These are phyloP conservation scores for Stagonosporopsis chrysanthemi DNA, from an alignment of 2,329 filamentous ascomycete species.

Conservation along the genomic window DNA sequence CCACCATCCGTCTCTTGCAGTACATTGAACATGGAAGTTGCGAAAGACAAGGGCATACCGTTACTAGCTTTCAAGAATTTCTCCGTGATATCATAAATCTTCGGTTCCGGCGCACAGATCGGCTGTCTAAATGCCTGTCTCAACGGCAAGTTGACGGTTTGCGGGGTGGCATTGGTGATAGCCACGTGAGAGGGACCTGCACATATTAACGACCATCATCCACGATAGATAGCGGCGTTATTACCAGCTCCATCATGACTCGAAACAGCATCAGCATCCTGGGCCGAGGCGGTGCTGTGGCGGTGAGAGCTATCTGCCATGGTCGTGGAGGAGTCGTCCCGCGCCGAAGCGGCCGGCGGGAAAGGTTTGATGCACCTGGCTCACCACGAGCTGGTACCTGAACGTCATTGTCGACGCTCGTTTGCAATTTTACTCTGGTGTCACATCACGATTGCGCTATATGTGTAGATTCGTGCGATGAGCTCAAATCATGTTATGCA, in stretches of 20 bases:
- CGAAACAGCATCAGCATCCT: slow-evolving; percentile 14
- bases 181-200: slow-evolving; percentile 24
- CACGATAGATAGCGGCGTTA: background rate
- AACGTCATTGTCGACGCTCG: slow-evolving; percentile 2
- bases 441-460: slow-evolving; percentile 17
- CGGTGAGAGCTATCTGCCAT: slow-evolving; percentile 42
- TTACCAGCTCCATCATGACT: slow-evolving; percentile 29
- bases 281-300: slow-evolving; percentile 34
- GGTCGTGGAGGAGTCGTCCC: slow-evolving; percentile 44
- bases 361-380: slow-evolving; percentile 28
- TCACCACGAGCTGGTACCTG: slow-evolving; percentile 13
- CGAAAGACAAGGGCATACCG: slow-evolving; percentile 49
- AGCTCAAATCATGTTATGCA: slow-evolving; percentile 37
- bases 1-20: slow-evolving; percentile 25
- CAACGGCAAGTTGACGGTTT: slow-evolving; percentile 37
- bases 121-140: slow-evolving; percentile 38
- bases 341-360: slow-evolving; percentile 32
- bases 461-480: slow-evolving; percentile 10
- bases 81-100: slow-evolving; percentile 62
- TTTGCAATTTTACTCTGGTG: slow-evolving; percentile 7
- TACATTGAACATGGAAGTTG: background rate
- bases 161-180: slow-evolving; percentile 16
- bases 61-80: slow-evolving; percentile 62
- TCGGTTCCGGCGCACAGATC: slow-evolving; percentile 39
- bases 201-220: slow-evolving; percentile 7